Base-by-base conservation (phyloP, 2,329 filamentous ascomycete genomes). In the Aureobasidium sp. region DNA sequence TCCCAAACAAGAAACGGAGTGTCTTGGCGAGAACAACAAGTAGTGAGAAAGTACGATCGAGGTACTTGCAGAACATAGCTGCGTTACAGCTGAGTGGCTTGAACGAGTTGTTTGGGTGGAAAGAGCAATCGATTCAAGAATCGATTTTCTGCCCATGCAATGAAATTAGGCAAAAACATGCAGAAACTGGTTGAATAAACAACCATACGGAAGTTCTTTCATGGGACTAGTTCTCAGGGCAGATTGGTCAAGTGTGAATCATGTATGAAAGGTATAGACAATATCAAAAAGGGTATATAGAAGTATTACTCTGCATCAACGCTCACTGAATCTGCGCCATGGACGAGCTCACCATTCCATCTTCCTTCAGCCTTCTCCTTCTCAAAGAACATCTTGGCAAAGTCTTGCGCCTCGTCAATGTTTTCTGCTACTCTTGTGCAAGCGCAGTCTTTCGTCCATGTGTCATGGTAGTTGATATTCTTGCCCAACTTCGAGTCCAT, bases 401-500 rank as follows among this genome's bases (percentile, higher is more conserved):
- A 42, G 1, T 52, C 47, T 47, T 50, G 37, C 5, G 58, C 58
- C 29, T 60, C 58, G 44, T 50, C 48, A 27, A 60, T 60, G 9
- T 60, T 30, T 11, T 60, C 58, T 11, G 58, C 48, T 2, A 60
- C 48, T 52, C 58, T 41, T 3, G 48, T 52, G 44, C 58, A 60
- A 50, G 27, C 58, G 36, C 58, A 60, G 6, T 60, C 58, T 15
- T 60, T 60, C 2, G 58, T 60, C 58, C 58, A 60, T 29, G 58
- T 60, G 29, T 60, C 48, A n/a, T 60, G 58, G 25, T 50, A 60
- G 29, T 60, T 60, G 45, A 60, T 50, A 32, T 60, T 60, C 47
- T 60, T 60, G 47, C 58, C 58, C 47, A 60, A 52, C 29, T 60
- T 60, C 15, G 45, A 50, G 47, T 60, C 58, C 58, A 60, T 60